These are phyloP conservation scores for Fusarium humuli DNA, from an alignment of 2,329 filamentous ascomycete species.

Conservation along the genomic window DNA sequence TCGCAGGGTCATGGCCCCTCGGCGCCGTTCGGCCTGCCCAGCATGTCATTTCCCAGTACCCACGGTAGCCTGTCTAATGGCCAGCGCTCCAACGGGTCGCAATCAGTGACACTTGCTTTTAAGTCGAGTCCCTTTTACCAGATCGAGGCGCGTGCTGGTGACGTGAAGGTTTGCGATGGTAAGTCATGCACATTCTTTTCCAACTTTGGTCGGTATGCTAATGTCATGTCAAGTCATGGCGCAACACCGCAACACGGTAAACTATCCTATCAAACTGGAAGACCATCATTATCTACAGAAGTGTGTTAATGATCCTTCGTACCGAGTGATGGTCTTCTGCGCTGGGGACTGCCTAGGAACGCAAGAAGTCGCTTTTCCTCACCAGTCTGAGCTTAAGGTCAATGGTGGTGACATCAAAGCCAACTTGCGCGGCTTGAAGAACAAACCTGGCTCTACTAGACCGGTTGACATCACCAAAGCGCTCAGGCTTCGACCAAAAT, in stretches of 20 bases:
- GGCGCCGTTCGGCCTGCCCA: constrained; percentile 24
- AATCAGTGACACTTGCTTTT: constrained; percentile 50
- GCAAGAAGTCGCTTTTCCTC: constrained; percentile 88
- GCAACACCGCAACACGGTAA: constrained; percentile 63
- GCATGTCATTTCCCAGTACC: constrained; percentile 39
- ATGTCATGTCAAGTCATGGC: constrained; percentile 61
- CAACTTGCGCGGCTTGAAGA: constrained; percentile 95
- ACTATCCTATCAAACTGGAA: constrained; percentile 60
- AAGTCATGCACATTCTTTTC: constrained; percentile 48
- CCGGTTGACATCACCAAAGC: constrained; percentile 89
- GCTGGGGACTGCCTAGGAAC: constrained; percentile 70
- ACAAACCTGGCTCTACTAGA: constrained; percentile 93
- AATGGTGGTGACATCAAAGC: constrained; percentile 89
- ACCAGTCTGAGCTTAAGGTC: constrained; percentile 91
- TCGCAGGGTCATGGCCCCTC: constrained; percentile 22
- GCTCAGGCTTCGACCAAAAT: constrained; percentile 76
- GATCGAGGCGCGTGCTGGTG: constrained; percentile 72
- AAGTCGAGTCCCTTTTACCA: constrained; percentile 89
- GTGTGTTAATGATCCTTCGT: constrained; percentile 69
- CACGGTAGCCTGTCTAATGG: constrained; percentile 36
- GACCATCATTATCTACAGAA: constrained; percentile 65
- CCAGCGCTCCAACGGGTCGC: constrained; percentile 37
- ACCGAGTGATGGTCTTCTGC: constrained; percentile 87
- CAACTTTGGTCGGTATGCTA: constrained; percentile 7
- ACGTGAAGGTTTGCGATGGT: constrained; percentile 79